phyloP scores from a whole-genome alignment of 129 eudicot genomes.

The Lactuca saligna region DNA sequence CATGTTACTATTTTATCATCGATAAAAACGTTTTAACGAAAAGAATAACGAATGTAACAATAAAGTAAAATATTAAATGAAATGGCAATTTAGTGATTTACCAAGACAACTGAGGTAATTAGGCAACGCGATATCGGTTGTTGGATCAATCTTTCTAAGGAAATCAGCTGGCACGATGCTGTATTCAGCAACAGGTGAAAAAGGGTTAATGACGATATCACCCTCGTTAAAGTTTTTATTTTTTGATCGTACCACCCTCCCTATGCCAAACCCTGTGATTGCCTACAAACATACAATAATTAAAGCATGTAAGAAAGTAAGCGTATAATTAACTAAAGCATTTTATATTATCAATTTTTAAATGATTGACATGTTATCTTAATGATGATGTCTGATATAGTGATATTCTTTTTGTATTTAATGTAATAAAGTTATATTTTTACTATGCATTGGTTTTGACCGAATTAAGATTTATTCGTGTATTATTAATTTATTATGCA shows the following conservation, averaged over 20 bases:
- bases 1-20: too few relatives aligned
- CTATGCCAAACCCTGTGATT: conserved; percentile 28
- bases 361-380: background rate
- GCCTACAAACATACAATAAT: conserved; percentile 22
- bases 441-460: too few relatives aligned
- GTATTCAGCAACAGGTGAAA: conserved; percentile 39
- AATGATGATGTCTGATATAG: too few relatives aligned
- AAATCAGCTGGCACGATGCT: conserved; percentile 25
- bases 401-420: too few relatives aligned
- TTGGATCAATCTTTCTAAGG: conserved; percentile 40
- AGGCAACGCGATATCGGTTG: conserved; percentile 27
- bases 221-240: conserved; percentile 29
- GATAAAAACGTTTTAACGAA: too few relatives aligned
- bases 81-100: conserved; percentile 23
- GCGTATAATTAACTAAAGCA: too few relatives aligned
- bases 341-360: too few relatives aligned
- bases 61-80: background rate
- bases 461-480: too few relatives aligned
- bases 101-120: conserved; percentile 37
- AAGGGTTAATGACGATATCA: conserved; percentile 36
- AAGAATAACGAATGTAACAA: background rate
- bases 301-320: too few relatives aligned
- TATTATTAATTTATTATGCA: too few relatives aligned
- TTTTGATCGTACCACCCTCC: conserved; percentile 41
- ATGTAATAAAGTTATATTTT: too few relatives aligned